These are phyloP conservation scores for Ganoderma lucidum DNA, from an alignment of 1,284 basidiomycete species.

Conservation along the genomic window DNA sequence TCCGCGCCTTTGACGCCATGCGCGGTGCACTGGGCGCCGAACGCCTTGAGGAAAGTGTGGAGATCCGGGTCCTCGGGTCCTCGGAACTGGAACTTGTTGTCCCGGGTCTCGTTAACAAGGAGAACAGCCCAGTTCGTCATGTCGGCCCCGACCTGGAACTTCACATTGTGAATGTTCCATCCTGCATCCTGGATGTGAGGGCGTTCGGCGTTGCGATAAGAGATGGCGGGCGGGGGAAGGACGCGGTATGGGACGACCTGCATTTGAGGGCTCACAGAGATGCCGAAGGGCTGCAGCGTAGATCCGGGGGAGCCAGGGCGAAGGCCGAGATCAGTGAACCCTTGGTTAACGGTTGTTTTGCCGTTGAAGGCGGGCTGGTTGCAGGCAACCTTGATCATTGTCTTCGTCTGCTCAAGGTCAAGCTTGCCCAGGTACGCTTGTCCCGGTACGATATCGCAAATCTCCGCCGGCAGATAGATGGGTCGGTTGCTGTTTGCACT, in stretches of 20 bases:
- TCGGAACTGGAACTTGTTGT: slow-evolving; percentile 46
- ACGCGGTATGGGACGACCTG: slow-evolving; percentile 66
- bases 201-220: slow-evolving; percentile 52
- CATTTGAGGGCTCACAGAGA: slow-evolving; percentile 65
- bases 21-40: slow-evolving; percentile 55
- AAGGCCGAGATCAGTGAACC: slow-evolving; percentile 64
- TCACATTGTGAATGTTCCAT: slow-evolving; percentile 77
- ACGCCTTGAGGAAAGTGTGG: slow-evolving; percentile 52
- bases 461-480: slow-evolving; percentile 67
- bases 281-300: slow-evolving; percentile 56
- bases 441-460: slow-evolving; percentile 69
- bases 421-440: slow-evolving; percentile 64
- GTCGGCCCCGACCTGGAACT: slow-evolving; percentile 61
- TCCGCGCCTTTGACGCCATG: slow-evolving; percentile 61
- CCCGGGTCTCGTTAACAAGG: slow-evolving; percentile 57
- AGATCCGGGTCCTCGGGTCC: slow-evolving; percentile 54
- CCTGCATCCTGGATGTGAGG: slow-evolving; percentile 58
- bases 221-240: slow-evolving; percentile 62
- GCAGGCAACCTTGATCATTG: slow-evolving; percentile 72
- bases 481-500: slow-evolving; percentile 50
- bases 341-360: slow-evolving; percentile 59
- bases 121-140: slow-evolving; percentile 67
- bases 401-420: slow-evolving; percentile 57
- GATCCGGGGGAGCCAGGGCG: slow-evolving; percentile 42
- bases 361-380: slow-evolving; percentile 67